Base-by-base conservation (phyloP, 2,329 filamentous ascomycete species). In the Penicillium sp. region DNA sequence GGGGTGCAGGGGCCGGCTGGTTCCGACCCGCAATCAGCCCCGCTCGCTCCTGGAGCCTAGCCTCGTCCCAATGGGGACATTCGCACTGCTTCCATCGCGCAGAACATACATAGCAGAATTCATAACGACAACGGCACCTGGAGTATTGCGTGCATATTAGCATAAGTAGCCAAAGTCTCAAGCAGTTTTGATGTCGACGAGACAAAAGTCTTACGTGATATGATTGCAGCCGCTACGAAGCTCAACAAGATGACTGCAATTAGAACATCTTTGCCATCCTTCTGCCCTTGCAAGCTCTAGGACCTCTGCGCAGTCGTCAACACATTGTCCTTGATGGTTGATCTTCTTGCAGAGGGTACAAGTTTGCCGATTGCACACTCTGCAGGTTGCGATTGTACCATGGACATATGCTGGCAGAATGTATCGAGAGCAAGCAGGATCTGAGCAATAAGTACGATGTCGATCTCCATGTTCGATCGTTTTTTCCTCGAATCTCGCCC, bases 251-350 rank as follows among this genome's bases (percentile, higher is more conserved):
- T 82, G 79, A 60, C 82, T 84, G 74, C 91, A 96, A 59, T 80
- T 85, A 68, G 86, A 86, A 70, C 90, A 96, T 45, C 84, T 80
- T 70, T 90, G 86, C 86, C 87, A 92, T 25, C 88, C 87, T 50
- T 86, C 79, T 27, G 85, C 78, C 61, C 85, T 84, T 7, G 86
- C 86, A 55, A 87, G 79, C 48, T 84, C 80, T 4, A 90, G 75
- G n/a, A 70, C 46, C 16, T 64, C 63, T 41, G 68, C 59, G n/a
- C 62, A 44, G 35, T 68, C 63, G 3, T 66, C 48, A 2, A 61
- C 63, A 46, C 69, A 73, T 34, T 64, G 55, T 7, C 60, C 50
- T 2, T 23, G 32, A 50, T 70, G 66, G 12, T 46, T 52, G 10
- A 15, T 8, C 13, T 48, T 50, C 51, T 69, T 70, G 55, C 68